Evolutionary conservation across 176 grass and related monocot species (phyloP), one percentile per base, ranked within the genome.

Genomic region (Hyparrhenia diplandra): DNA sequence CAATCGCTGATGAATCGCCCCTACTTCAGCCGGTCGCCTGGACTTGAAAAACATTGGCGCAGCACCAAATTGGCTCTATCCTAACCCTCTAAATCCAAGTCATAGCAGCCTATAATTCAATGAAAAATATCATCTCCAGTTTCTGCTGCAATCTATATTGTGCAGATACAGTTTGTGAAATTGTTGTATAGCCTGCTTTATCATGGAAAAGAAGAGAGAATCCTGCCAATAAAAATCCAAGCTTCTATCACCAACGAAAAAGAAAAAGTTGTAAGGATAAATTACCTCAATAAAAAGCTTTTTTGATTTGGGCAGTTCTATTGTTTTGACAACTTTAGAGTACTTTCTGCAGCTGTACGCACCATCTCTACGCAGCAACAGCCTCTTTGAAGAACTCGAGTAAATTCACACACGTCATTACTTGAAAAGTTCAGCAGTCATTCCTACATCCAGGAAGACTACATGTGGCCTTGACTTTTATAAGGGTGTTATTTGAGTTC

Each of bases 371-470:
- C 83, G 73, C n/a, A 39, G 97, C 93, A 83, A 99, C 97, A 60
- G 93, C 88, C 89, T n/a, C n/a, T n/a, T 99, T 99, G 82, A 99
- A 99, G 67, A 99, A 99, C 20, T 93, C 90, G 29, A 99, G 71
- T 80, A 99, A 78, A 93, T 99, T 99, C 75, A 85, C 61, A 77
- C 93, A 93, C n/a, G 58, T 99, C 97, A 37, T 82, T 88, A 55
- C 87, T 91, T 34, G 93, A n/a, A 95, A 68, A 99, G 93, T 87
- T 99, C 97, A 76, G 97, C 97, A 23, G 93, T 95, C 96, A 99
- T 99, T 78, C 96, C 96, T 60, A 99, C 96, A 74, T 99, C 96
- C 23, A 99, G 93, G 80, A 99, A 99, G 29, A 99, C 85, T 31
- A 99, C 93, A 77, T 99, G 96, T 41, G 96, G 96, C 73, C 82